Evolutionary conservation across 2,329 filamentous ascomycete species (phyloP), one percentile per base, ranked within the genome.

Genomic region (Pseudogymnoascus sp.): DNA sequence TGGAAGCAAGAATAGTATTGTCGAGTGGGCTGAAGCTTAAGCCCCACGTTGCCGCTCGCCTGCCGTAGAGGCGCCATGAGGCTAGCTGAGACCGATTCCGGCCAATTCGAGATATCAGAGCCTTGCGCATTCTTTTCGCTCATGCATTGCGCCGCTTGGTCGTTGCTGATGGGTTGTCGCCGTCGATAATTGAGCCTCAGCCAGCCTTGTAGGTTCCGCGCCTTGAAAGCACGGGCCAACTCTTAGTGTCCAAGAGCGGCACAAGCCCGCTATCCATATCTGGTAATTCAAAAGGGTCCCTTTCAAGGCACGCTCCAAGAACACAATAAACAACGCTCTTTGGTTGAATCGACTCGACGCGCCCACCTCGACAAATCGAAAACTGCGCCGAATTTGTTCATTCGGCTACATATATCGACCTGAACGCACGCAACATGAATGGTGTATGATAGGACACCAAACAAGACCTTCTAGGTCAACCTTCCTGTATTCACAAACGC

Each of bases 81-180:
- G 13, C 6, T 26, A 17, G 38, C 29, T 56, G 60, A 19, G 60
- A 23, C 60, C 13, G 37, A 19, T 44, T 29, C 40, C 42, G n/a
- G 37, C 60, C 37, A 33, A 56, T 44, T 35, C 37, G 60, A 33
- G 42, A 62, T 60, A 60, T 60, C 19, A 60, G 21, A 17, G 35
- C 59, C 35, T 26, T 60, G 35, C 38, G 59, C 59, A 60, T 60
- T 40, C 59, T 38, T 60, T 60, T 60, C 59, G 59, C 59, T 42
- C 21, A 60, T 19, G 38, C 38, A 42, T 42, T 56, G 50, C 50
- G 50, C 29, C 29, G 29, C 50, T 56, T 56, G 26, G 50, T 56
- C 50, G 50, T 33, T 56, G 29, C 26, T 33, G 29, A 19, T 56
- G 50, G 10, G 50, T 56, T 56, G 50, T 13, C 29, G 50, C 29